These are phyloP conservation scores for Cornus suecica DNA, from an alignment of 148 eudicot species.

Conservation along the genomic window DNA sequence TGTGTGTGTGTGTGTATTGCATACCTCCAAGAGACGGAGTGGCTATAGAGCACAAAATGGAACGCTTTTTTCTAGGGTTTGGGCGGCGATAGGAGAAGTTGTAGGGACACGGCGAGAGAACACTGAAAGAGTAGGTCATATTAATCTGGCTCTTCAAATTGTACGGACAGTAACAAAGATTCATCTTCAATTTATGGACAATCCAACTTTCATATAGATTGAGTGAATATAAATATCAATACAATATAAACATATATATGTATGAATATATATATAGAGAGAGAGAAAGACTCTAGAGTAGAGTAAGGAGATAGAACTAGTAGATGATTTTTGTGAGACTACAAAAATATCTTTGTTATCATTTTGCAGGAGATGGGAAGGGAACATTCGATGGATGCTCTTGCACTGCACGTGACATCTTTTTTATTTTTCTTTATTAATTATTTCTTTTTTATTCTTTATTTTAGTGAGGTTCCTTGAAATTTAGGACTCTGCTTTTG, in stretches of 20 bases:
- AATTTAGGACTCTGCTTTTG: no score
- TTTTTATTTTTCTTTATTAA: background rate
- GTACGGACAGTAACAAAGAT: background rate
- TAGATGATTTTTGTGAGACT: constrained; percentile 15
- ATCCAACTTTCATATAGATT: background rate
- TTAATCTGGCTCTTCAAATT: background rate
- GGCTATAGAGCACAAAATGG: constrained; percentile 43
- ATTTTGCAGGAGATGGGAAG: constrained; percentile 1
- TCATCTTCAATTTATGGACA: background rate
- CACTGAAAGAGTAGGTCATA: constrained; percentile 69
- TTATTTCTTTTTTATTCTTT: no score
- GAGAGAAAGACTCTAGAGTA: background rate
- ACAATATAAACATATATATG: background rate
- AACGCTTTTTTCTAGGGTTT: constrained; percentile 27
- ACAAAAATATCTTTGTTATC: constrained; percentile 42
- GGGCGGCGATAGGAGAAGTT: constrained; percentile 46
- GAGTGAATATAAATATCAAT: background rate
- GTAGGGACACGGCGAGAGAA: constrained; percentile 50
- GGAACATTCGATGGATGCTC: background rate
- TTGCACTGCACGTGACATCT: constrained; percentile 12
- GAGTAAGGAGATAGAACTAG: background rate
- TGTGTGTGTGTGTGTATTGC: background rate
- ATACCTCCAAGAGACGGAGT: constrained; percentile 40
- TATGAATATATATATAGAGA: background rate
- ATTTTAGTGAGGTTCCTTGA: no score